Conservation (phyloP, 75 land plant species). For the Larix kaempferi region DNA sequence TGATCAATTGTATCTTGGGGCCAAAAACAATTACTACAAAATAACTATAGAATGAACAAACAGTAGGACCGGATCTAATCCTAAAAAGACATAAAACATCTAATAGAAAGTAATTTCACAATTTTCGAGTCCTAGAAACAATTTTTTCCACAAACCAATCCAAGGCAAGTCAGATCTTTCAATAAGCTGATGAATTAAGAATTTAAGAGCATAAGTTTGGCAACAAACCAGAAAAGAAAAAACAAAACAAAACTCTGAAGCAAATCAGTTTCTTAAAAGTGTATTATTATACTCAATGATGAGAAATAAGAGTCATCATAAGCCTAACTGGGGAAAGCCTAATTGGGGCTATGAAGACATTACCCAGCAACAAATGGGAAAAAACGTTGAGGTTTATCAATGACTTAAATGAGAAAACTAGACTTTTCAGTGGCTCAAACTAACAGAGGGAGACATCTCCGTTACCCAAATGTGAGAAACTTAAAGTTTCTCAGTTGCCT, state of each 20-base stretch:
- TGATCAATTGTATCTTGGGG: slow-evolving; percentile 10
- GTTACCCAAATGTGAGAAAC: background rate
- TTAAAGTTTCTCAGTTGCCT: background rate
- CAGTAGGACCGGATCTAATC: background rate
- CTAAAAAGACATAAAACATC: background rate
- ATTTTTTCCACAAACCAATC: background rate
- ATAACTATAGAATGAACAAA: no score
- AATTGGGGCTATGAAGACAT: background rate
- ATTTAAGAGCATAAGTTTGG: background rate
- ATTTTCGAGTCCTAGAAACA: background rate
- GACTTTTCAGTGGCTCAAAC: background rate
- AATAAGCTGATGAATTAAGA: background rate
- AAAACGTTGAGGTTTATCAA: background rate
- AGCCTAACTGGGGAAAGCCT: no score
- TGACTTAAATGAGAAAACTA: background rate
- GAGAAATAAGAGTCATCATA: background rate
- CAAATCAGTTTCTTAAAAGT: no score
- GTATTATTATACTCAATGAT: background rate
- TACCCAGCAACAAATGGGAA: background rate
- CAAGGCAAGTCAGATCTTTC: background rate
- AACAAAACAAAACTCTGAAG: background rate
- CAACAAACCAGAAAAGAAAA: background rate
- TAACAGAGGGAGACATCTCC: background rate
- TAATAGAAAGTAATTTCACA: background rate
- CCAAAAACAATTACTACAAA: slow-evolving; percentile 4